phyloP scores from a whole-genome alignment of 306 rosid species.

The Quercus variabilis region DNA sequence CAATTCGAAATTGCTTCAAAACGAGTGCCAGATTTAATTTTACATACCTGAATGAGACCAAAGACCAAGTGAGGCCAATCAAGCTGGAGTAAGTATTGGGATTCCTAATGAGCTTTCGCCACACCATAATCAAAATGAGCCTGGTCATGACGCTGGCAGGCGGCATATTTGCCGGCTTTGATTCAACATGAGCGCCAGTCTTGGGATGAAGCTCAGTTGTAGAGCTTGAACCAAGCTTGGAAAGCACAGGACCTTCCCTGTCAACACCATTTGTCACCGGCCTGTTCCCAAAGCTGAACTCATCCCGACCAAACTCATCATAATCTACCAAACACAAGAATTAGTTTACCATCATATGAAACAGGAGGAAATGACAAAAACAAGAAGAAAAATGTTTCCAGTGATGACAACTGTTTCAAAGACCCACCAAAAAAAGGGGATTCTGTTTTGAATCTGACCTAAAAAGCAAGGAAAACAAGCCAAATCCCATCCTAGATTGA shows the following conservation, averaged over 20 bases:
- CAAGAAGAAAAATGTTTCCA: not conserved
- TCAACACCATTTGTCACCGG: slow-evolving; percentile 49
- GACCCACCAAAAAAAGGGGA: slow-evolving; percentile 14
- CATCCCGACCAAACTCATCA: slow-evolving; percentile 69
- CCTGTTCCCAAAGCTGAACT: slow-evolving; percentile 83
- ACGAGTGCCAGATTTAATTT: not conserved
- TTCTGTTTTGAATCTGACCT: not conserved
- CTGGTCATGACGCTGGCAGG: slow-evolving; percentile 84
- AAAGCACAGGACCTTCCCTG: slow-evolving; percentile 66
- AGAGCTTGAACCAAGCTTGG: slow-evolving; percentile 81
- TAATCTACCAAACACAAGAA: slow-evolving; percentile 39
- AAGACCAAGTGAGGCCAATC: slow-evolving; percentile 80
- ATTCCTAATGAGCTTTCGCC: slow-evolving; percentile 76
- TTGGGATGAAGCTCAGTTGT: slow-evolving; percentile 79
- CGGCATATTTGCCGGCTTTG: slow-evolving; percentile 62
- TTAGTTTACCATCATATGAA: not conserved
- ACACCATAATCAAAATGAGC: slow-evolving; percentile 79
- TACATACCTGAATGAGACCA: slow-evolving; percentile 66
- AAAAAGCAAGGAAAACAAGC: not conserved
- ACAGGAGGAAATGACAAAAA: slow-evolving; percentile 3
- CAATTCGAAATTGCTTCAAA: not conserved
- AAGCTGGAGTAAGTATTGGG: slow-evolving; percentile 87
- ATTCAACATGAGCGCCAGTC: slow-evolving; percentile 32
- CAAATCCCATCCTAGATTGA: not conserved
- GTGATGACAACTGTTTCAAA: slow-evolving; percentile 12